phyloP scores from a whole-genome alignment of 2,329 filamentous ascomycete genomes.

The Ceratocystiopsis sp. region DNA sequence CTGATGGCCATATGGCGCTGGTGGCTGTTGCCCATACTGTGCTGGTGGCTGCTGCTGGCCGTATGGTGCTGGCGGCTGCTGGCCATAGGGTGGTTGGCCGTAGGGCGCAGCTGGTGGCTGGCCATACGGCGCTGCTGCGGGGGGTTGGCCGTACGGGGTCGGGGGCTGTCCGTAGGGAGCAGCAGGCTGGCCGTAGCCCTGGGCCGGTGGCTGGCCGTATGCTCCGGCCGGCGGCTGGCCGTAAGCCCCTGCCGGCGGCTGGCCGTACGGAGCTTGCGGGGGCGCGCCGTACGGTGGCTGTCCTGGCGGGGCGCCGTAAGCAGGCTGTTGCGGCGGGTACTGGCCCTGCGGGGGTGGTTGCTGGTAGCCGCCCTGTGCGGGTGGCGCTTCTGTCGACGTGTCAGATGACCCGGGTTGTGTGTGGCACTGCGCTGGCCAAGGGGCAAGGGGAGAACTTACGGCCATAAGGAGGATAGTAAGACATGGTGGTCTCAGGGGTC shows the following conservation, averaged over 20 bases:
- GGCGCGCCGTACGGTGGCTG: constrained; percentile 16
- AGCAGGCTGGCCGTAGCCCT: constrained; percentile 3
- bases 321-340: constrained; percentile 14
- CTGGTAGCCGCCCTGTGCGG: constrained; percentile 6
- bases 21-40: constrained; percentile 15
- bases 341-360: constrained; percentile 5
- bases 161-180: constrained; percentile 12
- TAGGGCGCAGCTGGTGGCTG: constrained; percentile 3
- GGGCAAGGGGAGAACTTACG: constrained; percentile 13
- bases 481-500: constrained; percentile 12
- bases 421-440: no score
- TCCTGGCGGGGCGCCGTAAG: constrained; percentile 8
- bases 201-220: constrained; percentile 14
- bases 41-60: constrained; percentile 11
- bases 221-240: constrained; percentile 14
- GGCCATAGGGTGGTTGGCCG: constrained; percentile 17
- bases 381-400: constrained; percentile 5
- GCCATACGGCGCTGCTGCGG: neutral
- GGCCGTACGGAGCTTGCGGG: constrained; percentile 12
- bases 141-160: constrained; percentile 1
- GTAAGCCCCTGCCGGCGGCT: constrained; percentile 11
- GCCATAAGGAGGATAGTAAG: constrained; percentile 20
- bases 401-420: no score
- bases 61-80: constrained; percentile 4
- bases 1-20: constrained; percentile 14